A percentile compares a stretch with the other conserved stretches of the same genome.
Conservation (phyloP, 2,329 filamentous ascomycete species). For the Gnomoniopsis smithogilvyi region DNA sequence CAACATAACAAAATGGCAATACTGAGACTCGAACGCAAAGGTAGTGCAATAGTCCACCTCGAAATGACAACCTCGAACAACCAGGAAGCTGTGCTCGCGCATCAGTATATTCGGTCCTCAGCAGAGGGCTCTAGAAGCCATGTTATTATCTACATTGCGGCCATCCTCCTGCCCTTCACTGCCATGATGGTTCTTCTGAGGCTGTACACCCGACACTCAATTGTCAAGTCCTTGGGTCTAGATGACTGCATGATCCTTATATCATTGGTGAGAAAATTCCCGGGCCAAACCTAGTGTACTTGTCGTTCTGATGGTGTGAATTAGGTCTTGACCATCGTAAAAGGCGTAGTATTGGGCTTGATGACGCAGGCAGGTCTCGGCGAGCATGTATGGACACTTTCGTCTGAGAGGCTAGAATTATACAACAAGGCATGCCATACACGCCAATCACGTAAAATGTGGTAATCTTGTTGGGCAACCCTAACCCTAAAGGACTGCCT, state of each 20-base stretch:
- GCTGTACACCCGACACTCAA: not conserved
- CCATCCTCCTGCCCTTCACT: not conserved
- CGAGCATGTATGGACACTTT: slow-evolving; percentile 1
- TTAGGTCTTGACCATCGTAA: not conserved
- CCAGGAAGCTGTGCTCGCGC: too few species aligned
- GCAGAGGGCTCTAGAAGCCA: not conserved
- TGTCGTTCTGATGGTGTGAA: not conserved
- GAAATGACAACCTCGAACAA: too few species aligned
- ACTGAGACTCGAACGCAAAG: too few species aligned
- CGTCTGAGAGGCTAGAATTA: not conserved
- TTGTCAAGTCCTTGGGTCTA: not conserved
- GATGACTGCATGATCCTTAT: not conserved
- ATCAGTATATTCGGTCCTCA: too few species aligned
- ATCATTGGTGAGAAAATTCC: not conserved
- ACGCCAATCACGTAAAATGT: too few species aligned
- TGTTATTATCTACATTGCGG: not conserved
- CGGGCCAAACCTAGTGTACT: not conserved
- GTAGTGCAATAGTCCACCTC: too few species aligned
- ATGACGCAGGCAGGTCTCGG: slow-evolving; percentile 5
- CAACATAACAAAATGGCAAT: too few species aligned
- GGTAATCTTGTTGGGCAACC: too few species aligned
- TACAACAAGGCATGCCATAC: slow-evolving; percentile 10
- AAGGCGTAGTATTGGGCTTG: not conserved
- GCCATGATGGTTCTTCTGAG: not conserved
- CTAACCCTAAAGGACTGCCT: too few species aligned